Evolutionary conservation across 257 asterid species (phyloP).

Genomic region (Solanum paucissectum): DNA sequence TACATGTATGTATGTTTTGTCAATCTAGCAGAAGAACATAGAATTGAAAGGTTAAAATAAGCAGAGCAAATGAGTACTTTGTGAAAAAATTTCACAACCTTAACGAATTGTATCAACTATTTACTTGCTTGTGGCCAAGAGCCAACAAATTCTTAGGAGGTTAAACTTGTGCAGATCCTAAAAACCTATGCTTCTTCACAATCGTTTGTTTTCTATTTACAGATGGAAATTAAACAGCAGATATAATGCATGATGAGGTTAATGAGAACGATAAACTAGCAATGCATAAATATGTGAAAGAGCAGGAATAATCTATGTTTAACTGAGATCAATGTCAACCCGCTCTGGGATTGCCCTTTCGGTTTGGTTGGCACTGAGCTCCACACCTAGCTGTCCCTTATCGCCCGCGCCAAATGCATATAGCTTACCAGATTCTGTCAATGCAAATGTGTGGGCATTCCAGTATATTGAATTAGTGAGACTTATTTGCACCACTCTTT

Average conservation of each 20-base stretch:
- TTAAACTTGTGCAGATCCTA: conserved; percentile 17
- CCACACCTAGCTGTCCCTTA: conserved; percentile 91
- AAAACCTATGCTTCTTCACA: conserved; percentile 23
- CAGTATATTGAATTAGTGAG: conserved; percentile 89
- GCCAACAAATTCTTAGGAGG: conserved; percentile 11
- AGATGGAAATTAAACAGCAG: conserved; percentile 17
- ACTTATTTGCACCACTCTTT: conserved; percentile 88
- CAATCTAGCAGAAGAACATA: background rate
- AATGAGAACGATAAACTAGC: background rate
- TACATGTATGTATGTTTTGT: background rate
- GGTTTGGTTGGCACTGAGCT: conserved; percentile 48
- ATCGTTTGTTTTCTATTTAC: conserved; percentile 23
- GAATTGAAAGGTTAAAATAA: background rate
- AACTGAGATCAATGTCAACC: conserved; percentile 70
- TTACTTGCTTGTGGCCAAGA: conserved; percentile 8
- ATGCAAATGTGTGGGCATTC: conserved; percentile 96
- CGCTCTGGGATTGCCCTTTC: conserved; percentile 79
- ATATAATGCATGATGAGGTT: background rate
- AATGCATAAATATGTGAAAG: background rate
- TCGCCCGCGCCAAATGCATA: conserved; percentile 97
- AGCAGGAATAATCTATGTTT: background rate
- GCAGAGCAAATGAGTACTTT: background rate
- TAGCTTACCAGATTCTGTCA: conserved; percentile 78
- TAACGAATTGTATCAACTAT: conserved; percentile 15
- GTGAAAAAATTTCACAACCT: background rate